These are phyloP conservation scores for Claviceps sp. DNA, from an alignment of 2,329 filamentous ascomycete species.

Conservation along the genomic window DNA sequence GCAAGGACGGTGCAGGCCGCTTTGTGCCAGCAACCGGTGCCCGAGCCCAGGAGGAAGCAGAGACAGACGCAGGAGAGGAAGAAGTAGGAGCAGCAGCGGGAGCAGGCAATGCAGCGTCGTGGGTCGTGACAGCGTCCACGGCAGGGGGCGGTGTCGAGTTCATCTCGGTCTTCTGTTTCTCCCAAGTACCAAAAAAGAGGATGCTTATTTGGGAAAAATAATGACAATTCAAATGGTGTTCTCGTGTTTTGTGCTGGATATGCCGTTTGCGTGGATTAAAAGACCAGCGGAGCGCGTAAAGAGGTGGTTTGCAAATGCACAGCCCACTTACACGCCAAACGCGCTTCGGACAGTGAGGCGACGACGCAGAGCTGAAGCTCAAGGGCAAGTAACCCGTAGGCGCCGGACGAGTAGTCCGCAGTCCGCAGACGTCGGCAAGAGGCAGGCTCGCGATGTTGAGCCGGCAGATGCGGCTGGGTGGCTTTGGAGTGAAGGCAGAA, in stretches of 20 bases:
- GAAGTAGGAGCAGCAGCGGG: background rate
- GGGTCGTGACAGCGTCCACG: background rate
- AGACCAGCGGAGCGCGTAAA: slow-evolving; percentile 8
- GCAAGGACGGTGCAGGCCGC: slow-evolving; percentile 51
- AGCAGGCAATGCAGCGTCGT: slow-evolving; percentile 22
- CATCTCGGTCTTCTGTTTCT: slow-evolving; percentile 22
- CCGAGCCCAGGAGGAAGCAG: background rate
- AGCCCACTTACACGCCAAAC: slow-evolving; percentile 2
- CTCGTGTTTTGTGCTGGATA: background rate
- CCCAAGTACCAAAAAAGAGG: too few relatives aligned
- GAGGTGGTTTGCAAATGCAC: background rate
- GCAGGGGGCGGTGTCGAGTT: slow-evolving; percentile 23
- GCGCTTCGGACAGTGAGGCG: background rate
- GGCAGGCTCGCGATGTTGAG: background rate
- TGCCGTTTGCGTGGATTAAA: slow-evolving; percentile 1
- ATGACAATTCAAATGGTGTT: background rate
- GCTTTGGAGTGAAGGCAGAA: background rate
- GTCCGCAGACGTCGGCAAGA: too few relatives aligned
- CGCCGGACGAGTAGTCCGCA: background rate
- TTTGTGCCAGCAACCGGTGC: slow-evolving; percentile 34
- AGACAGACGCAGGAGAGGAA: background rate
- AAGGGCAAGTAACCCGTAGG: background rate
- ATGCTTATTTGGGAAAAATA: background rate
- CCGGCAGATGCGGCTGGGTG: background rate
- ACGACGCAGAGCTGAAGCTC: background rate